Evolutionary conservation across 129 eudicot genomes (phyloP), one percentile per base, ranked within the genome.

Genomic region (Tagetes patula): DNA sequence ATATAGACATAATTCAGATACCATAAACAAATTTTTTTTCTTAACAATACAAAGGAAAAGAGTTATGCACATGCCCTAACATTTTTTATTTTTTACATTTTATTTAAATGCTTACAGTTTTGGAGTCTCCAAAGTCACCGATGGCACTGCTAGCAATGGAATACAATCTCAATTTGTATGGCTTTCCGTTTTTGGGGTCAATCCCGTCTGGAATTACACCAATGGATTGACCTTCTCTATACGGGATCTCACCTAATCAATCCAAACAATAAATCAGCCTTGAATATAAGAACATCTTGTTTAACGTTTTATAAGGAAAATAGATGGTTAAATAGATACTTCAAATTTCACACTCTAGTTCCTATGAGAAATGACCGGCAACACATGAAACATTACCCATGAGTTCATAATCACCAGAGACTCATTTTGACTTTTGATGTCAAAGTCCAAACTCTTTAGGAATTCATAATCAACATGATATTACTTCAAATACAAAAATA

Each of bases 111-210:
- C 89, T 81, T 89, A 95, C 99, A 48, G 90, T 90, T 86, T 95
- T 88, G 72, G 96, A 88, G 81, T 95, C 97, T 42, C 99, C 99
- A 64, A 95, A 88, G 76, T 95, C 99, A 58, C 99, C 99, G 7
- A 95, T 65, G 67, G 99, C 99, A 81, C 99, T 95, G 88, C 99
- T 95, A 56, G 99, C 99, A 80, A 95, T 95, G 12, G 99, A 95
- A 87, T 95, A 95, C 83, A 95, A 70, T 76, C 99, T 95, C 54
- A 95, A 72, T 87, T 95, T 95, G 89, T 95, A 96, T 72, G 99
- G 99, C 88, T 91, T 95, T 74, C 99, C 97, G 42, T 87, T 95
- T 87, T 91, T 91, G 46, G 82, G 82, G 86, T 95, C 99, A 65
- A 85, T 54, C 20, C 99, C 99, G 8, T 95, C 99, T 3, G 99